These are phyloP conservation scores for Cornus suecica DNA, from an alignment of 148 eudicot genomes.

Conservation along the genomic window DNA sequence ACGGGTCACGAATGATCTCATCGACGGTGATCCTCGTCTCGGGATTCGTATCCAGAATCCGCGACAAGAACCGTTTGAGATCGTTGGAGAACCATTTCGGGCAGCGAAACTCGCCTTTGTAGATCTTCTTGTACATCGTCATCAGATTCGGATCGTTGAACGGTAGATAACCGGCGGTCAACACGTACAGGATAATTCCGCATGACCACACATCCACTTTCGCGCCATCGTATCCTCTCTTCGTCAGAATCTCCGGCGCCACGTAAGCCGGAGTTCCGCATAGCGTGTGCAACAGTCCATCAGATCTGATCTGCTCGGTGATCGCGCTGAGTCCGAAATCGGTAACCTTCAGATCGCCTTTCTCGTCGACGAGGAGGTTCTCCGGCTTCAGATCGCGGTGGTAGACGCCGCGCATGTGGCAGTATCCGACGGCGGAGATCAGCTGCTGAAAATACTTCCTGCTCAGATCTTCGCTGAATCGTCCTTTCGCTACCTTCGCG, in stretches of 20 bases:
- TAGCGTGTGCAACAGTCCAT: slow-evolving; percentile 63
- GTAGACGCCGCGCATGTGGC: slow-evolving; percentile 67
- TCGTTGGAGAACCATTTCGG: slow-evolving; percentile 71
- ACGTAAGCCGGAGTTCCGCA: slow-evolving; percentile 97
- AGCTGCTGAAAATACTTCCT: slow-evolving; percentile 62
- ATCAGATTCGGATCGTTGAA: slow-evolving; percentile 74
- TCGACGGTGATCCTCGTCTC: slow-evolving; percentile 52
- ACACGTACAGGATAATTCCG: slow-evolving; percentile 64
- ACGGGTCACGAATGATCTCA: slow-evolving; percentile 53
- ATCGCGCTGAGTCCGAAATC: slow-evolving; percentile 79
- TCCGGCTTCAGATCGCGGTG: slow-evolving; percentile 83
- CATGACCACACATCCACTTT: slow-evolving; percentile 79
- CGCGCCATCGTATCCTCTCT: slow-evolving; percentile 73
- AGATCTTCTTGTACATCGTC: slow-evolving; percentile 70
- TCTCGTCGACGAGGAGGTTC: slow-evolving; percentile 62
- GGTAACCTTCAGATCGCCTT: slow-evolving; percentile 55
- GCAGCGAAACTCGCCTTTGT: slow-evolving; percentile 63
- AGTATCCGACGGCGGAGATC: slow-evolving; percentile 63
- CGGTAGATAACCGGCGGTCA: slow-evolving; percentile 67
- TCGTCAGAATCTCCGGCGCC: slow-evolving; percentile 70
- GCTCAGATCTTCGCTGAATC: slow-evolving; percentile 59
- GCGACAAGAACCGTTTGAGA: slow-evolving; percentile 41
- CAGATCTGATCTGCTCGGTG: slow-evolving; percentile 34
- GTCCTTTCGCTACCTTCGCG: slow-evolving; percentile 59
- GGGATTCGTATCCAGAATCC: slow-evolving; percentile 62